Base-by-base conservation (phyloP, 768 basidiomycete genomes). In the Ramaria sp. region DNA sequence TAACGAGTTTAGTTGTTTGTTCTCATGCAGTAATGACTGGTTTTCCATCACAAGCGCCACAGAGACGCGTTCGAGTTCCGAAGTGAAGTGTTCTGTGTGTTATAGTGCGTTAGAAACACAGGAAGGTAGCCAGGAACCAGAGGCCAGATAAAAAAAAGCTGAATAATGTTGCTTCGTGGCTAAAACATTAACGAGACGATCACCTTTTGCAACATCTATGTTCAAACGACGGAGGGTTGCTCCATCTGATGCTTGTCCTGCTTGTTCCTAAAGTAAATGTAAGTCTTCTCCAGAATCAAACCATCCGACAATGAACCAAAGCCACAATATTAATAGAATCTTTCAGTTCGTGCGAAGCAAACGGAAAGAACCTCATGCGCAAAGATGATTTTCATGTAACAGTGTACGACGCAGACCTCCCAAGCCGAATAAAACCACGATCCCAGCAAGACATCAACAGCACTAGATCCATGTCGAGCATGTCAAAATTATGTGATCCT, bases 21-120 rank as follows among this genome's bases (percentile, higher is more conserved):
- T 98, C 69, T 99, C 96, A 58, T 97, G 85, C 48, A 88, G 72
- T 1, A 99, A 71, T 0, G 83, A 78, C 63, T 96, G 94, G 66
- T 98, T 98, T 68, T 99, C 96, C 55, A 95, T 83, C 44, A 97
- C 80, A 39, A 91, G 79, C 59, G 88, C 84, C 7, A 95, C 89
- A 64, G 92, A 94, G 64, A 78, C 75, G 28, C 89, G 80, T 68
- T 99, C 96, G 3, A 97, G 71, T 65, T 95, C 94, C 2, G 91
- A 90, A 61, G 93, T 84, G 68, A 97, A 96, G 7, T 76, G 69
- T 74, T 98, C 96, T 99, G 67, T 24, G 37, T 45, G 43, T 28
- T 27, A 22, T 25, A n/a, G 13, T 24, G 39, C 16, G 22, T 18
- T 10, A 10, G 20, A n/a, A 39, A 9, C 24, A 30, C 9, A 8